Evolutionary conservation across 805 yeast genomes (phyloP), one percentile per base, ranked within the genome.

Genomic region (Isabelozyma pseudorhagii): DNA sequence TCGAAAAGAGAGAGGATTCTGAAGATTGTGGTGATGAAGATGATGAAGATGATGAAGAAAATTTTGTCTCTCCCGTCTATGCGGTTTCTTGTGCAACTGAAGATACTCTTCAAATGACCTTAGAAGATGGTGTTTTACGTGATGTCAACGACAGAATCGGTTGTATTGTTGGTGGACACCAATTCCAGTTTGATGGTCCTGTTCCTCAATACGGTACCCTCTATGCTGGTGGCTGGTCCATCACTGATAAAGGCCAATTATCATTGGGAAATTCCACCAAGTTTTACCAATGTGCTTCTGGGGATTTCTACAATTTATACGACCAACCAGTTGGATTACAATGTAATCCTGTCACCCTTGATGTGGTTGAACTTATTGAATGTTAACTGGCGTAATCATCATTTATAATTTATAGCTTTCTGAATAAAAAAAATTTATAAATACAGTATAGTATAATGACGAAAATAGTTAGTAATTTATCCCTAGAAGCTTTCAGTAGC

Each of bases 161-260:
- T 5, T 62, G 70, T 17, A 71, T 72, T 46, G 77, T 72, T 29
- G 60, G 64, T 3, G 65, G 66, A 41, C 64, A 64, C 42, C 75
- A 72, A 52, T 71, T 72, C 51, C 77, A 69, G 50, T 72, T 72
- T 49, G 77, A 72, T 51, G 75, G 74, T 1, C 74, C 75, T 7
- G 59, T 67, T 8, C 75, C 75, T 14, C 75, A 71, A 50, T 57
- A 62, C 50, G 75, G 74, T 14, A 55, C 74, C 11, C 49, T 69
- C 13, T 71, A 66, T 45, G 72, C 74, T 28, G 66, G 69, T 27
- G 74, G 74, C 2, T 72, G 77, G 77, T 64, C 67, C 38, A 61
- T 72, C 25, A 66, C 72, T 3, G 42, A 47, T 1, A 45, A 59
- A 7, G 76, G 76, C 8, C 61, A 62, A 52, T 62, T 72, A 51